Base-by-base conservation (phyloP, 2,329 filamentous ascomycete species). In the Metarhizium album region DNA sequence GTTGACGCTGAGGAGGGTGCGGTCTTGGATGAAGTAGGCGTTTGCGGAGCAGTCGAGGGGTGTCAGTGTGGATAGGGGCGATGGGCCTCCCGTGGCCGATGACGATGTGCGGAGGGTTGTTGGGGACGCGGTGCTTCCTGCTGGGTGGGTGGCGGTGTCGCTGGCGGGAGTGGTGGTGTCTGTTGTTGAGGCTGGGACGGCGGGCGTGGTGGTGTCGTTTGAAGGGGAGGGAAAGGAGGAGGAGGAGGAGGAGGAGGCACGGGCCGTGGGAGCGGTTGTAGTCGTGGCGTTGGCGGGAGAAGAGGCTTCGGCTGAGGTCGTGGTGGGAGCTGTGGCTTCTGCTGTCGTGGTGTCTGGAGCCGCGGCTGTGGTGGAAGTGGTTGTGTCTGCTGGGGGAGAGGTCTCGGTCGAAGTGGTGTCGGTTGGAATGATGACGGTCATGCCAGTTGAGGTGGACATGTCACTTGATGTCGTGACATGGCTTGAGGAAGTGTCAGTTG, bases 1-100 rank as follows among this genome's bases (percentile, higher is more conserved):
- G 45, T 50, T 45, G 18, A 51, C 35, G 6, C 18, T 7, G 11
- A 50, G 46, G 9, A 53, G 42, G 2, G 4, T 7, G 16, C 48
- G 47, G 45, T 33, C 31, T 22, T 50, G 45, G 18, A 50, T 35
- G 2, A 50, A 9, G 48, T 50, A 53, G 29, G 45, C 48, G 31
- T 50, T 46, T 13, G 20, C 7, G 31, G 35, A 16, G 46, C 52
- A 53, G 6, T 43, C 27, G 4, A 53, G 27, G 18, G 43, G 37
- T 14, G n/a, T 7, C 5, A 42, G 46, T 31, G 35, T 48, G 46
- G 46, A 27, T 24, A n/a, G 18, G 2, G 37, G 9, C 6, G 16
- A 20, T 18, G 3, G 16, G 16, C 6, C n/a, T 5, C 3, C 7
- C n/a, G 37, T 40, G 37, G 16, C 20, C 9, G 37, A 40, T 20